Evolutionary conservation across 1,284 basidiomycete species (phyloP).

Genomic region (Rhodofomes roseus): DNA sequence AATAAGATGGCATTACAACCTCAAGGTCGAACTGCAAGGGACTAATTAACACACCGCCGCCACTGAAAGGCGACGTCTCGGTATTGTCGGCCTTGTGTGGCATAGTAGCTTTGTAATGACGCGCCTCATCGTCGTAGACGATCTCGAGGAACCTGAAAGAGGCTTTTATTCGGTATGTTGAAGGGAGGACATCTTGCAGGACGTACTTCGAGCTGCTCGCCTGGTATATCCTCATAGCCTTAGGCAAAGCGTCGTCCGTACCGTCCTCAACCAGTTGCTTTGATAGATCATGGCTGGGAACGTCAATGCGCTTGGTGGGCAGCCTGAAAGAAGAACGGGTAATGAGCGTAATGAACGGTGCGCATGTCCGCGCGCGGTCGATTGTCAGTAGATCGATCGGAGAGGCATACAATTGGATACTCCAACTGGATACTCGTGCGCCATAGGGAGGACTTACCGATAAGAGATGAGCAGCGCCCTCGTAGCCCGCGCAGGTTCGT

Average conservation of each 20-base stretch:
- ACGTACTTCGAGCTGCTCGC: conserved; percentile 43
- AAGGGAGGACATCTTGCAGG: conserved; percentile 29
- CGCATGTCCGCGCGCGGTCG: neutral
- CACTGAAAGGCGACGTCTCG: conserved; percentile 24
- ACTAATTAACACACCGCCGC: conserved; percentile 43
- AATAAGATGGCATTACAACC: conserved; percentile 32
- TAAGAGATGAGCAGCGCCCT: conserved; percentile 72
- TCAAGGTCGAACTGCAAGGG: conserved; percentile 56
- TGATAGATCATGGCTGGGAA: neutral
- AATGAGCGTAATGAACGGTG: neutral
- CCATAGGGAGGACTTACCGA: conserved; percentile 37
- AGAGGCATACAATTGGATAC: neutral
- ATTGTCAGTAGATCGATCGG: neutral
- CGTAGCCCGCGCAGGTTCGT: conserved; percentile 74
- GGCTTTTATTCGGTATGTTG: neutral
- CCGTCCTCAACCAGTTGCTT: neutral
- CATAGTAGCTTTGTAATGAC: conserved; percentile 10
- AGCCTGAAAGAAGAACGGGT: neutral
- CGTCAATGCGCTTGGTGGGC: neutral
- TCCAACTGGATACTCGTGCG: neutral
- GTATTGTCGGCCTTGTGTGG: neutral
- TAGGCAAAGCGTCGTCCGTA: conserved; percentile 30
- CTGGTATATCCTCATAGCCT: conserved; percentile 47
- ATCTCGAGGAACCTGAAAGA: conserved; percentile 47
- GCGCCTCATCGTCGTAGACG: conserved; percentile 54